Evolutionary conservation across 2,329 filamentous ascomycete species (phyloP).

Genomic region (Verticillium dahliae): DNA sequence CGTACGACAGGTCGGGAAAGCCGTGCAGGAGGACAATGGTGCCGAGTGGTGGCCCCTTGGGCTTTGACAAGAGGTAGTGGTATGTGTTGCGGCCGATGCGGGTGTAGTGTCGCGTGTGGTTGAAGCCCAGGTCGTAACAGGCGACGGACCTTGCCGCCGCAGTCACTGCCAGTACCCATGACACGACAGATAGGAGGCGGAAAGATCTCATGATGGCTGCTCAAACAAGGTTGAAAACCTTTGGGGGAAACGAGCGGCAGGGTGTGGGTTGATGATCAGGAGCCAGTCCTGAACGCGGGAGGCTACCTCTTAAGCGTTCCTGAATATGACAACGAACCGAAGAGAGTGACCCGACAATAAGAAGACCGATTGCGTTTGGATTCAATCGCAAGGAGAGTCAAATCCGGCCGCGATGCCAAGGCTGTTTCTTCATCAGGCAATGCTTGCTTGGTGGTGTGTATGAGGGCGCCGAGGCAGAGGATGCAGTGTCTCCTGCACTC

Average conservation of each 20-base stretch:
- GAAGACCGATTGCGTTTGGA: neutral
- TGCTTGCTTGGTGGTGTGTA: neutral
- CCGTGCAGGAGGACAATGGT: slow-evolving; percentile 52
- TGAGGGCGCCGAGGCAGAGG: neutral
- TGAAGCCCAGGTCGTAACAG: neutral
- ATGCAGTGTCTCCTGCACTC: neutral
- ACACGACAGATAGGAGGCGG: neutral
- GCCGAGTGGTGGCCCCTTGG: slow-evolving; percentile 24
- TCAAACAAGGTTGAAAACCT: neutral
- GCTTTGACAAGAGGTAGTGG: slow-evolving; percentile 41
- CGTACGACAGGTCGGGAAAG: slow-evolving; percentile 67
- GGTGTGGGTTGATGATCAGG: neutral
- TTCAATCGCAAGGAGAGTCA: neutral
- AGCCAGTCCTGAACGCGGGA: too few relatives aligned
- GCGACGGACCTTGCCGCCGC: neutral
- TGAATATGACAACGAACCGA: neutral
- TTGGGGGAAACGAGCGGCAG: neutral
- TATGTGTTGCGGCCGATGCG: slow-evolving; percentile 35
- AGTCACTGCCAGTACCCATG: neutral
- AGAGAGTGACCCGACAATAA: neutral
- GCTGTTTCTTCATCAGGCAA: neutral
- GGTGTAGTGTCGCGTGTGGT: neutral
- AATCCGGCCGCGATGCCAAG: neutral
- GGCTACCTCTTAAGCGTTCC: too few relatives aligned
- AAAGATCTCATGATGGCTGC: neutral